Base-by-base conservation (phyloP, 768 basidiomycete genomes). In the Dentipellis fragilis region DNA sequence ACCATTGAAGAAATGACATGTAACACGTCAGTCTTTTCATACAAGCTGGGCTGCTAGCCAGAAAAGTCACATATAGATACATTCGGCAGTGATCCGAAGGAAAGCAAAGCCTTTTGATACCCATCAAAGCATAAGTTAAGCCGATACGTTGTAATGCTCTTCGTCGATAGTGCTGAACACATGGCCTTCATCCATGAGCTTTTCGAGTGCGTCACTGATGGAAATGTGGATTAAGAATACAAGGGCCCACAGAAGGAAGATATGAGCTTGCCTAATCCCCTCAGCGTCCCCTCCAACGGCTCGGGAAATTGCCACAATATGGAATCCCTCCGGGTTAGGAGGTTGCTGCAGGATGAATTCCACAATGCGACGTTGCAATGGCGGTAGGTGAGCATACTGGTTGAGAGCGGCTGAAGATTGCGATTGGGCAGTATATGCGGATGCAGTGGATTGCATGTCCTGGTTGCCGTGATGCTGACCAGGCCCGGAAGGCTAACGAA, bases 151-250 rank as follows among this genome's bases (percentile, higher is more conserved):
- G 68, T 83, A 87, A 63, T 90, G 89, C n/a, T 79, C 85, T 59
- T 93, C 90, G 63, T 93, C 86, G 40, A 84, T 79, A 0, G 89
- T 90, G 54, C 80, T 85, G 68, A 80, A 97, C 55, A 94, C 75
- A 59, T 79, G 70, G 0, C 93, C 93, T 0, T 88, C 84, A 52
- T 86, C 83, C 76, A 91, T 84, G 52, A 97, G 75, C 52, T 70
- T 68, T 60, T 93, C 89, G 60, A 94, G 71, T 6, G 87, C 87
- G 46, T 79, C 73, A 64, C 91, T 89, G 57, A 40, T 42, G 29
- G 51, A 6, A 17, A 35, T 37, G 19, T 34, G 54, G 16, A 23
- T 48, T n/a, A 45, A 49, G 11, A 54, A 55, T n/a, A 0, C 10
- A 16, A 10, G 9, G 19, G 17, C 23, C 36, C 39, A 51, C 37